These are phyloP conservation scores for Lachnellula suecica DNA, from an alignment of 2,329 filamentous ascomycete genomes.

Conservation along the genomic window DNA sequence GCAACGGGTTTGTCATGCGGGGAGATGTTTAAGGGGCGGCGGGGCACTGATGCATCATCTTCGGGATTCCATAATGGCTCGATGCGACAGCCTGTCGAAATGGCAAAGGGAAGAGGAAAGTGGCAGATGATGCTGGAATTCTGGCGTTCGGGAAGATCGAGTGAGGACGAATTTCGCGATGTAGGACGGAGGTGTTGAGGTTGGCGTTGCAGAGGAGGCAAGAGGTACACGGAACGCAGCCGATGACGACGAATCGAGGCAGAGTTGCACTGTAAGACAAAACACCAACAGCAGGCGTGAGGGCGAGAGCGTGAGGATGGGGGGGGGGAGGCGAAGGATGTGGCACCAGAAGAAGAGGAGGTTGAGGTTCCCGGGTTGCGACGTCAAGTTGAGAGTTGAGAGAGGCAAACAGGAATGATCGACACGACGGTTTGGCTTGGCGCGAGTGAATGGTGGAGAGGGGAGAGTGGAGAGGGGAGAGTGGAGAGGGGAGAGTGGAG, in stretches of 20 bases:
- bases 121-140: too few species aligned
- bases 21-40: background rate
- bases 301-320: background rate
- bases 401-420: background rate
- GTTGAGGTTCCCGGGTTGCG: too few species aligned
- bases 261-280: background rate
- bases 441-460: too few species aligned
- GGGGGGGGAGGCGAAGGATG: background rate
- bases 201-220: too few species aligned
- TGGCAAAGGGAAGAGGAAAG: background rate
- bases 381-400: background rate
- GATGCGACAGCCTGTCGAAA: background rate
- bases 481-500: background rate
- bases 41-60: constrained; percentile 2
- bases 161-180: too few species aligned
- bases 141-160: too few species aligned
- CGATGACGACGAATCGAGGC: background rate
- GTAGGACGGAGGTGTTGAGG: too few species aligned
- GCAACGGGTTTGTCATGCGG: background rate
- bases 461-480: too few species aligned
- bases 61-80: constrained; percentile 9
- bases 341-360: background rate
- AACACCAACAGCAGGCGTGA: background rate
- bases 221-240: background rate
- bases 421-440: too few species aligned